A percentile compares a stretch with the other conserved stretches of the same genome.
phyloP scores from a whole-genome alignment of 108 stramenopile species.

The Hondaea fermentalgiana region DNA sequence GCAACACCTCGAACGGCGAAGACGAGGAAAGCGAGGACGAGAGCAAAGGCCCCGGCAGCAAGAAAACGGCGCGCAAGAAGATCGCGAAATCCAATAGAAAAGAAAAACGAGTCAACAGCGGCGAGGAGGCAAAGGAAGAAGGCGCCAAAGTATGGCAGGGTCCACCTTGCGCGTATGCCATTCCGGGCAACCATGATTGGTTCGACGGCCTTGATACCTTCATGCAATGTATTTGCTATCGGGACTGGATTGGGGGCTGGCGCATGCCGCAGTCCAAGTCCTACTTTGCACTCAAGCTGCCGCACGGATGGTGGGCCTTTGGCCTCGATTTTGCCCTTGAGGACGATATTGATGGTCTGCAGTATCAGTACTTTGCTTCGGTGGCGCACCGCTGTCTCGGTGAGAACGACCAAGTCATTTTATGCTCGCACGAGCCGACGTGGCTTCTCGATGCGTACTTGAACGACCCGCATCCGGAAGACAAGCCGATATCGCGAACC shows the following conservation, averaged over 20 bases:
- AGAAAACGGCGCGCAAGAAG: too few relatives aligned
- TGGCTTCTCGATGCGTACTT: conserved; percentile 45
- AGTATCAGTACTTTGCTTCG: conserved; percentile 57
- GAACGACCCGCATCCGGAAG: conserved; percentile 35
- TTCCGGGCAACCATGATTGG: conserved; percentile 63
- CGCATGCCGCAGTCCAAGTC: conserved; percentile 53
- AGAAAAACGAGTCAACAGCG: background rate
- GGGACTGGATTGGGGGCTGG: conserved; percentile 62
- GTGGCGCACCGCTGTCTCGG: conserved; percentile 34
- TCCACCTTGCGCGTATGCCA: conserved; percentile 15
- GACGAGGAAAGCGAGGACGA: background rate
- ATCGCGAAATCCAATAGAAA: too few relatives aligned
- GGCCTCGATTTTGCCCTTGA: conserved; percentile 51
- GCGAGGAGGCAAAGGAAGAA: background rate
- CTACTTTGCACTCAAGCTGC: conserved; percentile 55
- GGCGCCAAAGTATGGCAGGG: background rate
- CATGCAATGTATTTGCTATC: conserved; percentile 46
- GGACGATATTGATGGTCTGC: conserved; percentile 55
- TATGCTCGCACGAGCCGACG: conserved; percentile 52
- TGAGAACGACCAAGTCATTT: conserved; percentile 37
- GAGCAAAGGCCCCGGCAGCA: too few relatives aligned
- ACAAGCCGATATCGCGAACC: background rate
- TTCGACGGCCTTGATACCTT: conserved; percentile 57
- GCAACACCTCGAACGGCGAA: background rate
- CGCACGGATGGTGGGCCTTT: conserved; percentile 52